Evolutionary conservation across 2,329 filamentous ascomycete species (phyloP), one percentile per base, ranked within the genome.

Genomic region (Metarhizium rileyi): DNA sequence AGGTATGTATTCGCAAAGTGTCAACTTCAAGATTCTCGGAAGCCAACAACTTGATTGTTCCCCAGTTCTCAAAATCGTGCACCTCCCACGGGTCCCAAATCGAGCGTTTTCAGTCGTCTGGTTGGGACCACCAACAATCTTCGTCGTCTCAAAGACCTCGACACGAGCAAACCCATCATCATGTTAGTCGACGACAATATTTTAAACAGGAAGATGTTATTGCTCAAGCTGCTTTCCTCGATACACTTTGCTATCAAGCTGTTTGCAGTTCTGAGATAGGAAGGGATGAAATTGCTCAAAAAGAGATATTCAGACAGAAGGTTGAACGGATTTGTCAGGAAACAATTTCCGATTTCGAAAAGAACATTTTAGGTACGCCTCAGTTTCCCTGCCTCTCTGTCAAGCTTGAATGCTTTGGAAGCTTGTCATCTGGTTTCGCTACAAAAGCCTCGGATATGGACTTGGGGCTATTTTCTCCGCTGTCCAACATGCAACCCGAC

Each of bases 381-480:
- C 67, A 75, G 8, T 81, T 86, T 50, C 68, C 74, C 16, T 61
- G 74, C 23, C 61, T 69, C 9, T 77, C 77, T 47, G 76, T 91
- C n/a, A 73, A 81, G 48, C 71, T 94, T 14, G 81, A 81, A 57
- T 88, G 84, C 59, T 94, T 93, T 61, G 90, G 89, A 5, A 94
- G 89, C 62, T 73, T 94, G 44, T 79, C 80, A 20, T 90, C 89
- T 12, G 90, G 90, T 0, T 95, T 95, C 66, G 90, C 87, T 3
- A 89, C 87, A 10, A 86, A 86, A 58, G 81, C 82, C n/a, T 91
- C 90, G 1, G 90, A 95, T 60, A 89, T 95, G 84, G 90, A 96
- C 65, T 77, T 95, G 27, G 86, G 84, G 8, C 76, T 95, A 30
- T 71, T 93, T 5, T 84, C 86, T 1, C 79, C 78, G 3, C 67